Evolutionary conservation across 768 basidiomycete species (phyloP), one percentile per base, ranked within the genome.

Genomic region (Termitomyces sp.): DNA sequence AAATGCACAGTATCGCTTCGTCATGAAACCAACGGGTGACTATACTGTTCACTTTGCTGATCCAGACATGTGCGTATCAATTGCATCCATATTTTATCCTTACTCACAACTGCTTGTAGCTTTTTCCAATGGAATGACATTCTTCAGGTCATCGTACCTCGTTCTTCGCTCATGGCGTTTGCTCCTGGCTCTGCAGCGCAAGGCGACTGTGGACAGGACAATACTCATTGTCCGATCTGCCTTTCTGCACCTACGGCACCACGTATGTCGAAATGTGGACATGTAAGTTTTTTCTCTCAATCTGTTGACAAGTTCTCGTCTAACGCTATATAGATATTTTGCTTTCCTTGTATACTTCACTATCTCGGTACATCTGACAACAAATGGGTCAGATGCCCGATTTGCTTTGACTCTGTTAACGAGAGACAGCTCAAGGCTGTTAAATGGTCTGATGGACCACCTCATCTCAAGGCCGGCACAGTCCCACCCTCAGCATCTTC

Each of bases 41-140:
- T 95, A 97, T 70, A 93, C 95, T 18, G 95, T 91, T 6, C 95
- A 97, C 72, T 95, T 98, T 69, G 94, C 93, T 44, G 95, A 98
- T 72, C 94, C 97, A 36, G 97, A 99, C 73, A 95, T 98, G 90
- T 91, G 72, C 68, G 91, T 60, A 52, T 48, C 4, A 33, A 50
- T 20, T 32, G 13, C 5, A 20, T 20, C 38, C 18, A 13, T 33
- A 44, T 23, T 28, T 4, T 2, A 43, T 10, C 26, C 6, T 10
- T 32, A 12, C 23, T 53, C 14, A 32, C 40, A 14, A 50, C 49
- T n/a, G 46, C 57, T 56, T 56, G 47, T 61, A 97, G 95, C 68
- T 95, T 89, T 76, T 92, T 96, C 71, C 92, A 95, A 78, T 97
- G 95, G 94, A 84, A 90, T 18, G 93, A 98, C 73, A 91, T 99